Base-by-base conservation (phyloP, 495 filamentous ascomycete genomes). In the Umbilicaria muhlenbergii region DNA sequence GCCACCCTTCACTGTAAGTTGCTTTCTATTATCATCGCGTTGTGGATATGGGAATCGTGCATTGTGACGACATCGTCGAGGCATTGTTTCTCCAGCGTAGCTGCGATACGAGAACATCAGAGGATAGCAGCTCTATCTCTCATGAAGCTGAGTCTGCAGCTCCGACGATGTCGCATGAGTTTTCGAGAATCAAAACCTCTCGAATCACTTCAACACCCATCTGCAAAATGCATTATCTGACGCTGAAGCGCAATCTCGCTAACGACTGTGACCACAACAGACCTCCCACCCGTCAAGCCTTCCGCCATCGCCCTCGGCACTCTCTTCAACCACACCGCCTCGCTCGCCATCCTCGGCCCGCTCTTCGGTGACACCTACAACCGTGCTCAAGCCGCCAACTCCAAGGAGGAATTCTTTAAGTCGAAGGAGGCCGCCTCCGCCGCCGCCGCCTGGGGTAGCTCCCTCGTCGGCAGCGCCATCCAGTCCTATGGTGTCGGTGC, bases 241-340 rank as follows among this genome's bases (percentile, higher is more conserved):
- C 24, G 24, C 24, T 28, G 8, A 28, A 28, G 24, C 24, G 24
- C 24, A 28, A 28, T 28, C 24, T 28, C 24, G 24, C 24, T 28
- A 28, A 28, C 24, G 4, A 24, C 36, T 39, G 12, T 36, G 36
- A 33, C 16, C 16, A 14, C 36, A 19, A 1, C 55, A 93, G 86
- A 95, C 58, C 77, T 98, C 47, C 91, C 91, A 52, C 73, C 91
- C 36, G 91, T 98, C 55, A 96, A 94, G 78, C 91, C 91, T 39
- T 95, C 89, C 39, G 91, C 91, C 48, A 93, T 98, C 57, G 91
- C 89, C 51, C 75, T 95, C 52, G 91, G 91, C 63, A 93, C 91
- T 34, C 61, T 85, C 61, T 98, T 94, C 77, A 94, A 82, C 70
- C 89, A 98, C 66, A 79, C 74, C 46, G 73, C 74, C 39, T 83